Evolutionary conservation across 208 protist species (phyloP).

Genomic region (Crithidia sp.): DNA sequence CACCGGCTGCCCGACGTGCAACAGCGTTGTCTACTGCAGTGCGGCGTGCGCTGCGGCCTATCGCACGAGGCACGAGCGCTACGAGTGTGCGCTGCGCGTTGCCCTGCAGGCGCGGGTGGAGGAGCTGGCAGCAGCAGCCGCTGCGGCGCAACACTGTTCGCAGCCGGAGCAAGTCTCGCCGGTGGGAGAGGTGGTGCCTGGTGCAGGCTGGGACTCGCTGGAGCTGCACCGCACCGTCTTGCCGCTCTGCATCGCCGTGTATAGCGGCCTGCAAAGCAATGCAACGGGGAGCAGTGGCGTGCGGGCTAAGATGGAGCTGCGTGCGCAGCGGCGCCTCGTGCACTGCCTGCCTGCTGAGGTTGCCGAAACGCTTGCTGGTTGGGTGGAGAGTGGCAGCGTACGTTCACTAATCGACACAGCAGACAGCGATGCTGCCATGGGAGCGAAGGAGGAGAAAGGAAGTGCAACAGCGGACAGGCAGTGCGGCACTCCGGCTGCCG

Average conservation of each 20-base stretch:
- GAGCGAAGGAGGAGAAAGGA: background rate
- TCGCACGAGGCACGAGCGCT: constrained; percentile 28
- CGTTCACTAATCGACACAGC: background rate
- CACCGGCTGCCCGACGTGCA: constrained; percentile 36
- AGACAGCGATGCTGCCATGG: background rate
- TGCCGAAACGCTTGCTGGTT: constrained; percentile 19
- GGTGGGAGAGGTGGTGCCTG: constrained; percentile 30
- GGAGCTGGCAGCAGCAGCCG: constrained; percentile 7
- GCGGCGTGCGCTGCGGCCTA: constrained; percentile 38
- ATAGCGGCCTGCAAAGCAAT: constrained; percentile 35
- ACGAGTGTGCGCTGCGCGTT: constrained; percentile 43
- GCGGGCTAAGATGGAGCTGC: constrained; percentile 19
- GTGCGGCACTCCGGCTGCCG: too few species aligned
- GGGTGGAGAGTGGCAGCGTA: background rate
- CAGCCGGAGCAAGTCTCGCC: constrained; percentile 8
- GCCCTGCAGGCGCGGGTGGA: constrained; percentile 27
- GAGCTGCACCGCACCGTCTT: constrained; percentile 32
- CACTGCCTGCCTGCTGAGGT: constrained; percentile 29
- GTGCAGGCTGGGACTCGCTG: constrained; percentile 31
- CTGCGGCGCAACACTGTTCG: background rate
- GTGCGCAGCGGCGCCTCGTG: constrained; percentile 29
- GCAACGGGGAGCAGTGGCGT: constrained; percentile 29
- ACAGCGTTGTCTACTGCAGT: constrained; percentile 48
- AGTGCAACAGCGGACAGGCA: too few species aligned
- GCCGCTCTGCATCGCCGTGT: constrained; percentile 42